Conservation (phyloP, 768 basidiomycete species). For the Cystobasidiopsis lactophilus region DNA sequence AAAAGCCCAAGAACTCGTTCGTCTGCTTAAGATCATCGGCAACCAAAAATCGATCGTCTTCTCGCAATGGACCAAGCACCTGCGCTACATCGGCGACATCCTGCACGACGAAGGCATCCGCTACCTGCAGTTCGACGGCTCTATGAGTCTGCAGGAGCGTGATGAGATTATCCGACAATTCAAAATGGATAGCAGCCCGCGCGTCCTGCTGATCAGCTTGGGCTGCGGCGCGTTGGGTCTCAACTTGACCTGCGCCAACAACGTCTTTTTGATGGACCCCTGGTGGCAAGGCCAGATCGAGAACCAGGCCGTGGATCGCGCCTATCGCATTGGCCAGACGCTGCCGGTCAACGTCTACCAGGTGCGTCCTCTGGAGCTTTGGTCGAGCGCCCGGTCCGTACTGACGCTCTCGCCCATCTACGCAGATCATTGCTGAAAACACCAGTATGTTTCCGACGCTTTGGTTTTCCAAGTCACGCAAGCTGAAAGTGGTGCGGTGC, state of each 20-base stretch:
- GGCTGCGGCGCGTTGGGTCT: constrained; percentile 19
- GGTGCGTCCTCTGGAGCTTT: no score
- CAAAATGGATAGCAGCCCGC: background rate
- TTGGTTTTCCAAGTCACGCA: no score
- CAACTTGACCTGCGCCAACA: constrained; percentile 15
- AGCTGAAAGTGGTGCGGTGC: no score
- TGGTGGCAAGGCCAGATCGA: constrained; percentile 21
- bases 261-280: constrained; percentile 19
- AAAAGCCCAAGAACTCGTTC: constrained; percentile 4
- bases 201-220: constrained; percentile 18
- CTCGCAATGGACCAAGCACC: constrained; percentile 16
- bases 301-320: constrained; percentile 19
- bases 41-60: constrained; percentile 4
- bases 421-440: constrained; percentile 18
- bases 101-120: constrained; percentile 13
- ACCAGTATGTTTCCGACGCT: no score
- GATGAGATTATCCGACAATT: constrained; percentile 16
- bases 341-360: constrained; percentile 2
- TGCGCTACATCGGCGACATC: constrained; percentile 15
- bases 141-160: constrained; percentile 15
- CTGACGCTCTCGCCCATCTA: constrained; percentile 12
- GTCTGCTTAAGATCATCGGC: constrained; percentile 1
- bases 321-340: constrained; percentile 17
- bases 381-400: no score
- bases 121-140: constrained; percentile 15